A percentile compares a stretch with the other conserved stretches of the same genome.
phyloP scores from a whole-genome alignment of 192 early-diverging fungal genomes.

The Coemansia sp. region DNA sequence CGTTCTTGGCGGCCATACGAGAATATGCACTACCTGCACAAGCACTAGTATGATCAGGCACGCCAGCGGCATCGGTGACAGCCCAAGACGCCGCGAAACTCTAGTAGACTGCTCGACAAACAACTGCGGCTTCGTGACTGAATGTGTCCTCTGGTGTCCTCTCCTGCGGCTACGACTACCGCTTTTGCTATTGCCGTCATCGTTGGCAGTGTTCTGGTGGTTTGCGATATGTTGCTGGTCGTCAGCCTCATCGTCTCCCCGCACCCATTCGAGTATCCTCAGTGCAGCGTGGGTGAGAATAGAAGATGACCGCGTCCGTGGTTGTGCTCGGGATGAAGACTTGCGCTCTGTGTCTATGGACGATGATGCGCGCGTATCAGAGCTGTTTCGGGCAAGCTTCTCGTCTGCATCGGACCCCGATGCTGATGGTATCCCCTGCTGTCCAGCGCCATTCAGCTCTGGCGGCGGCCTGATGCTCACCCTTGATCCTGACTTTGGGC shows the following conservation, averaged over 20 bases:
- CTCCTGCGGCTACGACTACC: constrained; percentile 4
- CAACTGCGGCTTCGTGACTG: constrained; percentile 42
- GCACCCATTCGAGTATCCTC: constrained; percentile 25
- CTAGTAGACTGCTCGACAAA: constrained; percentile 52
- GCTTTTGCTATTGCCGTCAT: not conserved
- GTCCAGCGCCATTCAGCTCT: not conserved
- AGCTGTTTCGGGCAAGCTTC: constrained; percentile 7
- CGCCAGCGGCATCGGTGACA: constrained; percentile 50
- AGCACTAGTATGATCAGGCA: constrained; percentile 51
- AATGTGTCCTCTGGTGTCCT: constrained; percentile 27
- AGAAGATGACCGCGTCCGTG: constrained; percentile 31
- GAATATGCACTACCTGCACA: constrained; percentile 36
- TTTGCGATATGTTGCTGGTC: not conserved
- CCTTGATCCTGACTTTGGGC: constrained; percentile 22
- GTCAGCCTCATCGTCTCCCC: constrained; percentile 8
- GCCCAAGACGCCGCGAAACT: constrained; percentile 51
- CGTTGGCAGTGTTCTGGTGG: no score
- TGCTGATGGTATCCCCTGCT: no score
- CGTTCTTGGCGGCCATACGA: constrained; percentile 25
- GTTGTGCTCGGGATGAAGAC: not conserved
- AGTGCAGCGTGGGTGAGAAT: constrained; percentile 29
- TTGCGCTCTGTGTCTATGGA: not conserved
- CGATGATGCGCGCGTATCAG: not conserved
- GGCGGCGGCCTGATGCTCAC: constrained; percentile 2
- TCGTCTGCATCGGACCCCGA: constrained; percentile 9